Conservation (phyloP, 208 protist genomes). For the Endotrypanum monterogeii region DNA sequence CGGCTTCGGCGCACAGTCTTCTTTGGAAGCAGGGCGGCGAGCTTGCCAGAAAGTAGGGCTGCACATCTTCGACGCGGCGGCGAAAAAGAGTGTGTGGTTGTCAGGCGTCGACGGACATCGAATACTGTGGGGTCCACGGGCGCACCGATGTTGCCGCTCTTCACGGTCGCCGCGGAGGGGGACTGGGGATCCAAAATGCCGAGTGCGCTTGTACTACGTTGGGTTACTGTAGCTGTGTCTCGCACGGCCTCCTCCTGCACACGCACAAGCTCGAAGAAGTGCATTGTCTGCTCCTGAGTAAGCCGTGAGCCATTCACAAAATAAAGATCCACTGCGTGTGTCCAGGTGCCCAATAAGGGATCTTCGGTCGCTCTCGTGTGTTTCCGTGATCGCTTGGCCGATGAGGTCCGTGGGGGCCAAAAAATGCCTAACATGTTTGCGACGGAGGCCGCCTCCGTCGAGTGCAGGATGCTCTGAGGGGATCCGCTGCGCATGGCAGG, state of each 20-base stretch:
- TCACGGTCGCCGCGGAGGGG: not conserved
- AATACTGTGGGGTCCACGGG: conserved; percentile 5
- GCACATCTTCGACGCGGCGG: not conserved
- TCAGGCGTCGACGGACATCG: not conserved
- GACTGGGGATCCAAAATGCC: not conserved
- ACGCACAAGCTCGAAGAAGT: conserved; percentile 56
- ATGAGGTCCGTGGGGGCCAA: conserved; percentile 46
- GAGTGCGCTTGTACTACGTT: not conserved
- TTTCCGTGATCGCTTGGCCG: not conserved
- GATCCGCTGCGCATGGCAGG: not conserved
- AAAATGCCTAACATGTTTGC: conserved; percentile 55
- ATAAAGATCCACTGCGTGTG: conserved; percentile 35
- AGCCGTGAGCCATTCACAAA: conserved; percentile 63
- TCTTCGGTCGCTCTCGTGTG: not conserved
- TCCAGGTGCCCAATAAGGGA: not conserved
- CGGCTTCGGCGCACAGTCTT: conserved; percentile 37
- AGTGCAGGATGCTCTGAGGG: not conserved
- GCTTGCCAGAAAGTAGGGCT: conserved; percentile 19
- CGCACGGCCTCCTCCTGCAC: conserved; percentile 29
- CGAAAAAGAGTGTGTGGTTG: not conserved
- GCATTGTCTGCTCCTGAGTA: conserved; percentile 42
- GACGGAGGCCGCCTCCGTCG: conserved; percentile 31
- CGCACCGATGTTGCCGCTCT: not conserved
- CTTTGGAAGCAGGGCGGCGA: conserved; percentile 20
- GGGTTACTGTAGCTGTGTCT: not conserved